Base-by-base conservation (phyloP, 306 rosid genomes). In the Quercus robur region DNA sequence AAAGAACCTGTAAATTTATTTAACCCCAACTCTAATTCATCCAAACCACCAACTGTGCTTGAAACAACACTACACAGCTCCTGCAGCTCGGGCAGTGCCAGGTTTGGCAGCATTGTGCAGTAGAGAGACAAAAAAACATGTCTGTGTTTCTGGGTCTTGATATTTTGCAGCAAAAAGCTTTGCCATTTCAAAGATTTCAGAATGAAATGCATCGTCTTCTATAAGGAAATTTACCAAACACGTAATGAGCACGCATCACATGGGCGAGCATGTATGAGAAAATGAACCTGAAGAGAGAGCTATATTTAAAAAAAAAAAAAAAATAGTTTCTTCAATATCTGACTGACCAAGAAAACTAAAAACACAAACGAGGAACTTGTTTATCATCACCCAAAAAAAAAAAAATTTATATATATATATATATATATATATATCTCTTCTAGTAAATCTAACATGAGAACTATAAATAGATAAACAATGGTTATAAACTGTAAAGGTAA, bases 11-110 rank as follows among this genome's bases (percentile, higher is more conserved):
- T 62, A 28, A 70, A 84, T 12, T 85, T 69, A 77, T 83, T 87
- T 44, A 92, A 84, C 75, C 85, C 83, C 33, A 75, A 73, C 81
- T 89, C 97, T 81, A 94, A 57, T 19, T 94, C 97, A 82, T 94
- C 91, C 23, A 94, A 84, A 68, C 97, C 97, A 44, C 97, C 98
- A 75, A 88, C 69, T 20, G 87, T 57, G 70, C 82, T 83, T 13
- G 77, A 78, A 84, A 92, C 83, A 70, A 81, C 56, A 21, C 61
- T 74, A 84, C 91, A 81, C 25, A 94, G 83, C 85, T 88, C 91
- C 77, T 82, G 84, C 77, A 88, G 78, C 74, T 49, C 82, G 26
- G 85, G 80, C 57, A 49, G 61, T 5, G 77, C 44, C 38, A 84
- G 81, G 69, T 70, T 6, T 31, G 83, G 31, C 31, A 28, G 77